Conservation (phyloP, 768 basidiomycete genomes). For the Filobasidium wieringae region DNA sequence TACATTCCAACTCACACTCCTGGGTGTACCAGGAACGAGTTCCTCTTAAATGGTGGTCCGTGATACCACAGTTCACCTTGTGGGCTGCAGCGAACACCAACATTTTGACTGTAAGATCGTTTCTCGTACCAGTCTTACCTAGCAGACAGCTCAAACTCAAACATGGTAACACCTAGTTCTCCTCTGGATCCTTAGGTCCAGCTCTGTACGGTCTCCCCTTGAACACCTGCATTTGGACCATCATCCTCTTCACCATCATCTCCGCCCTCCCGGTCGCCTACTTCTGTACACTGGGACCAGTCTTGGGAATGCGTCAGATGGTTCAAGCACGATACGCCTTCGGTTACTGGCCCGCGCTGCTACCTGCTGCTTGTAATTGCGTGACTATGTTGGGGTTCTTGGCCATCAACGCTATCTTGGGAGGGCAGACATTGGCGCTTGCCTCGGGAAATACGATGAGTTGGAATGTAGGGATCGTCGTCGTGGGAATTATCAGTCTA, state of each 20-base stretch:
- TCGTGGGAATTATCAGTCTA: conserved; percentile 33
- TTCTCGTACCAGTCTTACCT: not conserved
- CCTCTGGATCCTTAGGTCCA: conserved; percentile 55
- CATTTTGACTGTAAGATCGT: conserved; percentile 29
- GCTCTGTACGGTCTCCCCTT: conserved; percentile 51
- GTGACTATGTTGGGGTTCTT: conserved; percentile 54
- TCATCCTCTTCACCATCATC: conserved; percentile 57
- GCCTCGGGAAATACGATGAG: conserved; percentile 47
- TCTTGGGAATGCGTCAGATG: conserved; percentile 71
- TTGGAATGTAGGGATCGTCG: conserved; percentile 45
- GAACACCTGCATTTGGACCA: conserved; percentile 51
- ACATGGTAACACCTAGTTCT: too few relatives aligned
- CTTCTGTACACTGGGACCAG: conserved; percentile 63
- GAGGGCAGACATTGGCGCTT: conserved; percentile 55
- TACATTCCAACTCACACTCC: not conserved
- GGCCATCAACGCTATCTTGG: conserved; percentile 56
- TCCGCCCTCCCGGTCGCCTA: conserved; percentile 52
- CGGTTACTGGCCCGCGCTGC: conserved; percentile 43
- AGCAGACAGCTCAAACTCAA: not conserved
- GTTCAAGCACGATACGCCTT: conserved; percentile 56
- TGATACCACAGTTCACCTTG: conserved; percentile 30
- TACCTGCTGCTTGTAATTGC: conserved; percentile 46
- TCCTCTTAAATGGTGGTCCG: conserved; percentile 23
- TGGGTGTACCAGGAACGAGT: conserved; percentile 22
- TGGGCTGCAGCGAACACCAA: conserved; percentile 35